Conservation (phyloP, 305 asterid genomes). For the Fraxinus sp. region DNA sequence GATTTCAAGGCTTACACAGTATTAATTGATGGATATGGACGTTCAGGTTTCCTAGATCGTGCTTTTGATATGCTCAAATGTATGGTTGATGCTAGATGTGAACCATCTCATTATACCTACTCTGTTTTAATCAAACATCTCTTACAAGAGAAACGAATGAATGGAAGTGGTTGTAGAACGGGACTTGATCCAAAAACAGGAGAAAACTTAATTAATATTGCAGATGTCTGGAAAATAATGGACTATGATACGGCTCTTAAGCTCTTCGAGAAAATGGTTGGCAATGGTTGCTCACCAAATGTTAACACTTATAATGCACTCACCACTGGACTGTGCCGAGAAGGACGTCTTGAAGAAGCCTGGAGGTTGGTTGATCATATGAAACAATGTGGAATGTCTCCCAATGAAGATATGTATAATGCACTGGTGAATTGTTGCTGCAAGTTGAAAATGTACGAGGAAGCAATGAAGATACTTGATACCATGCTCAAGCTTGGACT, state of each 20-base stretch:
- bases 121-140: conserved; percentile 70
- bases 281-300: conserved; percentile 53
- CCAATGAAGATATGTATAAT: conserved; percentile 50
- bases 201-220: conserved; percentile 37
- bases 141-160: conserved; percentile 34
- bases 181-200: conserved; percentile 15
- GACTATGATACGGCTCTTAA: conserved; percentile 52
- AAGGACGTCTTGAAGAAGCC: conserved; percentile 59
- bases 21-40: conserved; percentile 78
- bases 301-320: conserved; percentile 48
- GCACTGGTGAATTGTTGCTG: conserved; percentile 57
- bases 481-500: conserved; percentile 45
- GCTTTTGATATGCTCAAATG: conserved; percentile 56
- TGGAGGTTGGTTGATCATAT: conserved; percentile 57
- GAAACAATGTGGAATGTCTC: conserved; percentile 43
- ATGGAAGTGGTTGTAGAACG: conserved; percentile 12
- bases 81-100: conserved; percentile 57
- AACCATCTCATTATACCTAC: conserved; percentile 69
- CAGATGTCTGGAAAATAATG: conserved; percentile 74
- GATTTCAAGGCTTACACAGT: conserved; percentile 70
- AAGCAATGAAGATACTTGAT: conserved; percentile 50
- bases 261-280: conserved; percentile 62
- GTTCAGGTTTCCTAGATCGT: conserved; percentile 45
- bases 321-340: conserved; percentile 62
- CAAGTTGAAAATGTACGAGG: conserved; percentile 53